phyloP scores from a whole-genome alignment of 768 basidiomycete genomes.

The Suillus paluster region DNA sequence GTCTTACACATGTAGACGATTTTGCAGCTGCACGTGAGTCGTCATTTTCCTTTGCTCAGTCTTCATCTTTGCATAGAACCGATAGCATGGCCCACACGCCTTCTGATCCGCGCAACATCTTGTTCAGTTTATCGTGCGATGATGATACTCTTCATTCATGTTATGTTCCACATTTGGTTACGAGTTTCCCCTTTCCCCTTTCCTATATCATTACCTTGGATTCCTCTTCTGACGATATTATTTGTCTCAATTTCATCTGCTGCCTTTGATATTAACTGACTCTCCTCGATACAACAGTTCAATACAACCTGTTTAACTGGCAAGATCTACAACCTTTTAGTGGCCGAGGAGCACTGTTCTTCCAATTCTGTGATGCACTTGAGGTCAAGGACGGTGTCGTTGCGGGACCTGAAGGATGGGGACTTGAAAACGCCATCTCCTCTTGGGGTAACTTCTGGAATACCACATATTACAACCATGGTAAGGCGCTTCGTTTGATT shows the following conservation, averaged over 20 bases:
- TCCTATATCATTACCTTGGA: not conserved
- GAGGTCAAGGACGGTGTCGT: slow-evolving; percentile 41
- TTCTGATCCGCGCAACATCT: no score
- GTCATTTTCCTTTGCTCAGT: no score
- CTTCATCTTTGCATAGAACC: no score
- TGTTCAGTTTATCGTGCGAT: no score
- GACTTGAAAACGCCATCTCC: slow-evolving; percentile 58
- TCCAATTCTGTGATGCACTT: slow-evolving; percentile 44
- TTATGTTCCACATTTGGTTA: not conserved
- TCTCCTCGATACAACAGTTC: slow-evolving; percentile 29
- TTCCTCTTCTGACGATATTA: no score
- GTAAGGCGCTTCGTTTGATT: slow-evolving; percentile 41
- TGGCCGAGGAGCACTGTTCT: slow-evolving; percentile 43
- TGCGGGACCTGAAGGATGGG: slow-evolving; percentile 59
- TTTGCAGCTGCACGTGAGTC: no score
- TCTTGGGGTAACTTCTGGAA: slow-evolving; percentile 68
- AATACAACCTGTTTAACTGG: slow-evolving; percentile 69
- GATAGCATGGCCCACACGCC: no score
- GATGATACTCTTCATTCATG: no score
- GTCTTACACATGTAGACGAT: no score
- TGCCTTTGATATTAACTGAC: no score
- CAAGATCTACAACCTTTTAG: slow-evolving; percentile 57
- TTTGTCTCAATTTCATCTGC: no score
- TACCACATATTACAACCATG: slow-evolving; percentile 45
- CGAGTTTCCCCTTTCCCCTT: slow-evolving; percentile 19